phyloP scores from a whole-genome alignment of 148 eudicot genomes.

The Rhododendron mucronatum region DNA sequence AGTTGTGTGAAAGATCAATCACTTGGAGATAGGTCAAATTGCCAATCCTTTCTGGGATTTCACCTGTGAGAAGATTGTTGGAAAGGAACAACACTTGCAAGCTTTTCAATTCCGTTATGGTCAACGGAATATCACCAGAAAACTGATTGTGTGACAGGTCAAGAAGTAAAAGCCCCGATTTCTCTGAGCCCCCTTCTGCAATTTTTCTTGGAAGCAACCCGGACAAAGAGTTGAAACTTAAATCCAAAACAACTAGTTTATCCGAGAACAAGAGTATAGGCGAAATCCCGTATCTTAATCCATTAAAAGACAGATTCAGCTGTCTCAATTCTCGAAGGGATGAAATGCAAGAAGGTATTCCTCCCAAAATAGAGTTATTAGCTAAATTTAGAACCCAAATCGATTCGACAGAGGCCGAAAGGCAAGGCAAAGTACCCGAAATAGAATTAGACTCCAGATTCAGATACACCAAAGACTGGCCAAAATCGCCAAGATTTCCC shows the following conservation, averaged over 20 bases:
- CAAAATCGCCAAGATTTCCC: slow-evolving; percentile 59
- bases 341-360: slow-evolving; percentile 81
- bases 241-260: slow-evolving; percentile 62
- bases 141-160: slow-evolving; percentile 86
- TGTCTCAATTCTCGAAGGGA: slow-evolving; percentile 51
- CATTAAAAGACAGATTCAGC: slow-evolving; percentile 70
- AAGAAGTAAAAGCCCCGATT: slow-evolving; percentile 64
- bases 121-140: slow-evolving; percentile 62
- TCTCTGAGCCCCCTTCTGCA: slow-evolving; percentile 49
- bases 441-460: slow-evolving; percentile 59
- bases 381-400: slow-evolving; percentile 64
- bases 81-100: slow-evolving; percentile 84
- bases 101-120: slow-evolving; percentile 68
- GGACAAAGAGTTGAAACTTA: slow-evolving; percentile 69
- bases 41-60: slow-evolving; percentile 76
- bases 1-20: slow-evolving; percentile 81
- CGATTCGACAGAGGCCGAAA: slow-evolving; percentile 49
- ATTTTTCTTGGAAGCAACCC: slow-evolving; percentile 67
- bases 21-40: slow-evolving; percentile 94
- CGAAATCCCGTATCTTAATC: slow-evolving; percentile 62
- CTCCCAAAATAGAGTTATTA: slow-evolving; percentile 70
- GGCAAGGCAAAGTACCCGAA: slow-evolving; percentile 78
- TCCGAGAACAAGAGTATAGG: slow-evolving; percentile 71
- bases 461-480: slow-evolving; percentile 59
- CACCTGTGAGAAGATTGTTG: slow-evolving; percentile 64